phyloP scores from a whole-genome alignment of 1,284 basidiomycete species.

The Ustilago trichophora region DNA sequence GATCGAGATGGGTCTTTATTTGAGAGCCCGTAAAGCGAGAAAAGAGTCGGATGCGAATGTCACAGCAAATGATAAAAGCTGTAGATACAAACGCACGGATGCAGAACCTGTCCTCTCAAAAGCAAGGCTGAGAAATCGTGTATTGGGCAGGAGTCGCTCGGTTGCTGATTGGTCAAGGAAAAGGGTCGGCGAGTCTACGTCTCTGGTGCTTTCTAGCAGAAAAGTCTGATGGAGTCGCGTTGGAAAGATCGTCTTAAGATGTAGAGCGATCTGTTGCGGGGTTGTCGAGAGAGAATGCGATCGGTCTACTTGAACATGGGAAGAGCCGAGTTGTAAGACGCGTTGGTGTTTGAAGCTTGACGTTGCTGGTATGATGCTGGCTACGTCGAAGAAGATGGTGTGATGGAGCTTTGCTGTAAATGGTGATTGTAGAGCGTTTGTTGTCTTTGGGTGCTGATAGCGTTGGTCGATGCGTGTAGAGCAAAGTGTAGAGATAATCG shows the following conservation, averaged over 20 bases:
- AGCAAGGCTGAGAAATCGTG: constrained; percentile 30
- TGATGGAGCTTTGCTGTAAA: background rate
- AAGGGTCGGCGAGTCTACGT: no score
- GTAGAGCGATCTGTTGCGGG: constrained; percentile 4
- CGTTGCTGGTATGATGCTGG: background rate
- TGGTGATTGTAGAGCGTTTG: constrained; percentile 4
- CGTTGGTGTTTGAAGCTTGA: background rate
- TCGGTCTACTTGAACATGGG: constrained; percentile 16
- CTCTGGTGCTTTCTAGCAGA: no score
- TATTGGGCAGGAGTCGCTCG: constrained; percentile 32
- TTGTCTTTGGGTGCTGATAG: background rate
- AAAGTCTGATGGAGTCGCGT: constrained; percentile 2
- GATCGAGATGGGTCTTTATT: background rate
- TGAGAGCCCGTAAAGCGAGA: no score
- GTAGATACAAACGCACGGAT: constrained; percentile 4
- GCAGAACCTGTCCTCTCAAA: constrained; percentile 25
- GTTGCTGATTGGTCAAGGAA: constrained; percentile 1
- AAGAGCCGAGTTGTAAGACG: background rate
- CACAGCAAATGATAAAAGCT: constrained; percentile 5
- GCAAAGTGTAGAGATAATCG: no score
- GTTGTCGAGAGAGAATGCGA: background rate
- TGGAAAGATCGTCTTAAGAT: background rate
- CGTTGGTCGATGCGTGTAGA: background rate
- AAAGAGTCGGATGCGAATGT: constrained; percentile 8
- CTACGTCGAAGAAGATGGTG: background rate